Conservation (phyloP, 2,329 filamentous ascomycete genomes). For the Monosporascus cannonballus region DNA sequence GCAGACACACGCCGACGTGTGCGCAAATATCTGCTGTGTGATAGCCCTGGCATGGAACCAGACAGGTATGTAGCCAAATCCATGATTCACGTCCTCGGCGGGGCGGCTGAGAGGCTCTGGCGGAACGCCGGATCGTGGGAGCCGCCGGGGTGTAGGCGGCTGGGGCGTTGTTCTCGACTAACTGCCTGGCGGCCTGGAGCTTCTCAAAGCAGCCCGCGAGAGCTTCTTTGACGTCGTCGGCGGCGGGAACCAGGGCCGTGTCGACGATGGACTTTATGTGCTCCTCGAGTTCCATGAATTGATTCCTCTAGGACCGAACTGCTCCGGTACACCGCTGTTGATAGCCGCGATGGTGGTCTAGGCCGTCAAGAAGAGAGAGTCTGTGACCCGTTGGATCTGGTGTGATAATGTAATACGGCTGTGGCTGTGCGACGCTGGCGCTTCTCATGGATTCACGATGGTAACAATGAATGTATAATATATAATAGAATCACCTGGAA, state of each 20-base stretch:
- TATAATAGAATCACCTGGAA: background rate
- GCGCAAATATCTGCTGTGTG: too few species aligned
- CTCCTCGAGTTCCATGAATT: conserved; percentile 45
- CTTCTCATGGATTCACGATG: background rate
- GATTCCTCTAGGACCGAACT: conserved; percentile 41
- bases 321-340: conserved; percentile 47
- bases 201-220: conserved; percentile 41
- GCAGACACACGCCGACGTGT: too few species aligned
- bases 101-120: conserved; percentile 29
- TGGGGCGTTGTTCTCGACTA: conserved; percentile 42
- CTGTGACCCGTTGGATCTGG: too few species aligned
- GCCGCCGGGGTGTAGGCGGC: conserved; percentile 29
- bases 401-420: background rate
- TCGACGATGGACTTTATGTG: conserved; percentile 44
- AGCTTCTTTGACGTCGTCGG: conserved; percentile 38
- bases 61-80: too few species aligned
- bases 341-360: conserved; percentile 41
- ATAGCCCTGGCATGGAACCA: too few species aligned
- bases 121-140: too few species aligned
- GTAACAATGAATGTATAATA: background rate
- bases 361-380: too few species aligned
- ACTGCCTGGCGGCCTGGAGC: conserved; percentile 39
- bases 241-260: conserved; percentile 37
- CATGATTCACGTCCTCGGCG: too few species aligned
- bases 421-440: too few species aligned